Evolutionary conservation across 495 filamentous ascomycete species (phyloP), one percentile per base, ranked within the genome.

Genomic region (Xanthoparmelia taractica): DNA sequence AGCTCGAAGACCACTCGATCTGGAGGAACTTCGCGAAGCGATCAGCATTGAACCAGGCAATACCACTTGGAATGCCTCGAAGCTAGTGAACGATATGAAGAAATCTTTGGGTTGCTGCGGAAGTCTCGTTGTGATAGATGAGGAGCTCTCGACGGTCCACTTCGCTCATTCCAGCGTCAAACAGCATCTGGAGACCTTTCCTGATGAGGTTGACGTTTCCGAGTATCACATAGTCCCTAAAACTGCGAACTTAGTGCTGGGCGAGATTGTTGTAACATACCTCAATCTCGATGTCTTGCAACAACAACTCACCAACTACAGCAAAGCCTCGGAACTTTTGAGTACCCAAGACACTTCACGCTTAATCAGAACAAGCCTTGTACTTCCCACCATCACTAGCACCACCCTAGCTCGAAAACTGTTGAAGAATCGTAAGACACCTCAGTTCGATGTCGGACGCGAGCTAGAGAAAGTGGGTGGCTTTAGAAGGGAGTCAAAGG

Each of bases 11-110:
- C 68, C 68, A 15, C 47, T 70, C 17, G 55, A 54, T 12, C 59
- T 68, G 25, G 60, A 61, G 8, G 68, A 70, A 37, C 55, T 70
- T 13, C 64, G 60, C 38, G 68, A 70, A 55, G 68, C 68, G 15
- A 65, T 67, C 36, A 38, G 61, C 8, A 70, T 66, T 52, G 40
- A 58, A n/a, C 62, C 66, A 23, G 33, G 29, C 45, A 59, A 68
- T 18, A 36, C 41, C 23, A 31, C 15, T 3, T 59, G 67, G 48
- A 54, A 68, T n/a, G 13, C 25, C 29, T 27, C 34, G 6, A 59
- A 57, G 1, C 43, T 60, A 11, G 57, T 59, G n/a, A 63, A 62
- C 6, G 63, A 68, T 38, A 43, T 61, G 20, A 61, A 48, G n/a
- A 66, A 34, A 58, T 61, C 61, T 17, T 54, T 67, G 10, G 41